These are phyloP conservation scores for Phtheirospermum japonicum DNA, from an alignment of 257 asterid genomes.

Conservation along the genomic window DNA sequence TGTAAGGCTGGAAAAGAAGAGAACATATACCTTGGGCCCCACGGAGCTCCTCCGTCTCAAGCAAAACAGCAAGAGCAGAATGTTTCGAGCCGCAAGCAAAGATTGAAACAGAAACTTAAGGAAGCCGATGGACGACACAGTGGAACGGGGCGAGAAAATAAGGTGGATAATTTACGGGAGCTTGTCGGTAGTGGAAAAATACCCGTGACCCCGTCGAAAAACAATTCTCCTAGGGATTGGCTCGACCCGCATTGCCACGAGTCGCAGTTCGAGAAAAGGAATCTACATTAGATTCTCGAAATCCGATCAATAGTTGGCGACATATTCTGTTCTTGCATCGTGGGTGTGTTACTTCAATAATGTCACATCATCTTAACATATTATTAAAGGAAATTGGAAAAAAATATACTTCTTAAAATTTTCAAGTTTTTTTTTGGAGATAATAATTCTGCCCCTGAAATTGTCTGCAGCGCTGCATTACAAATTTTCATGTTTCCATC, in stretches of 20 bases:
- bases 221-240: constrained; percentile 69
- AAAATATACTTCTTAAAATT: no score
- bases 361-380: neutral
- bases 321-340: neutral
- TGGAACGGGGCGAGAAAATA: constrained; percentile 74
- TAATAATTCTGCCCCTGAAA: no score
- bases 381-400: neutral
- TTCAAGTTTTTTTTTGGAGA: no score
- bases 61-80: constrained; percentile 64
- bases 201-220: constrained; percentile 35
- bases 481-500: no score
- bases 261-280: constrained; percentile 67
- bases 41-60: constrained; percentile 88
- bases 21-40: constrained; percentile 85
- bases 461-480: no score
- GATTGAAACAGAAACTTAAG: constrained; percentile 69
- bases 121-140: constrained; percentile 66
- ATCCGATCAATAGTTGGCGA: neutral
- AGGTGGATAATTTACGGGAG: constrained; percentile 72
- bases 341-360: neutral
- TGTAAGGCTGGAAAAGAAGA: constrained; percentile 62
- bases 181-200: constrained; percentile 75
- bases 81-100: constrained; percentile 60
- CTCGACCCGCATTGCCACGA: constrained; percentile 94
- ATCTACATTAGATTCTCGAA: constrained; percentile 4